Base-by-base conservation (phyloP, 2,329 filamentous ascomycete genomes). In the Penicillium hesseltinei region DNA sequence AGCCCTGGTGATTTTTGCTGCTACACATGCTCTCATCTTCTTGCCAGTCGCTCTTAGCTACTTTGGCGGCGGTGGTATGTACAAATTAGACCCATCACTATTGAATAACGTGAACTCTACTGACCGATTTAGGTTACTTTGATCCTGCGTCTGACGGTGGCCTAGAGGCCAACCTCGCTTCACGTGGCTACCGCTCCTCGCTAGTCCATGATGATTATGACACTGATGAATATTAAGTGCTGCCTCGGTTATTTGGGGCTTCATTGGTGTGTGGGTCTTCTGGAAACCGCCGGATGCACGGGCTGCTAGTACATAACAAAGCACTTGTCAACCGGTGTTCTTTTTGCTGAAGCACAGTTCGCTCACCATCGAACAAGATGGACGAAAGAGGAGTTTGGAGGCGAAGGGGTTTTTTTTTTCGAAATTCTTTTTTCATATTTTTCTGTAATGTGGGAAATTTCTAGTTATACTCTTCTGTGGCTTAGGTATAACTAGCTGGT, bases 141-240 rank as follows among this genome's bases (percentile, higher is more conserved):
- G 92, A 97, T 69, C 88, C 90, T 0, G 92, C 96, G 69, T 88
- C 86, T 52, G 91, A 95, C 68, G 92, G 92, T 2, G 92, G 93
- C 0, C 80, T 97, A 23, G 92, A 95, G 70, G 91, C 96, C 69
- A 93, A 97, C 70, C 78, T 99, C 59, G 89, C 90, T 1, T 88
- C 85, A 57, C 82, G 91, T 59, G 81, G 90, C 62, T 95, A 92
- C 73, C 84, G 91, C 57, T 88, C 90, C 2, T 80, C 95, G 25
- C 74, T 92, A 57, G 86, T 89, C 2, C 89, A 94, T 63, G 89
- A 93, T 46, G 89, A 85, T 61, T 85, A 74, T 50, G 90, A 93
- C 69, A 89, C 86, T 33, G 89, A 92, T 52, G 88, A 91, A 56
- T 78, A 79, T 44, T 77, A 71, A 58, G 33, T 60, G 50, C 49